A percentile compares a stretch with the other conserved stretches of the same genome.
These are phyloP conservation scores for Candida michaelii DNA, from an alignment of 805 yeast genomes.

Conservation along the genomic window DNA sequence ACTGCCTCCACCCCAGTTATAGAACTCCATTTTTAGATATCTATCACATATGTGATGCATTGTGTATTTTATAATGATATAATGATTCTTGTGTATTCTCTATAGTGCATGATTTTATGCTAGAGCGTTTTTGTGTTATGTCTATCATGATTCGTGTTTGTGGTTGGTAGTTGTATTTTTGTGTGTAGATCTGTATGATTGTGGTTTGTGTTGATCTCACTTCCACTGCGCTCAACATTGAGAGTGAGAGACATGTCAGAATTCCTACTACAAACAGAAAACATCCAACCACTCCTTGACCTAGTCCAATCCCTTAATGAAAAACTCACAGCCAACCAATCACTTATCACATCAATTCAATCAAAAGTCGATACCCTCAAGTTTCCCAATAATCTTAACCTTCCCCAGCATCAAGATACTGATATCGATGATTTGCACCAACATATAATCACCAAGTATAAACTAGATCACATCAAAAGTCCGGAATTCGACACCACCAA, in stretches of 20 bases:
- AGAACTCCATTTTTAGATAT: too few relatives aligned
- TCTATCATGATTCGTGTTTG: too few relatives aligned
- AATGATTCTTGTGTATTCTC: conserved; percentile 2
- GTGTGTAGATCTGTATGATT: too few relatives aligned
- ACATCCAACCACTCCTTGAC: conserved; percentile 28
- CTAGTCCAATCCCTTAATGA: conserved; percentile 18
- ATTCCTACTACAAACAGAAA: conserved; percentile 28
- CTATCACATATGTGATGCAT: conserved; percentile 1
- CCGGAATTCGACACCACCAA: conserved; percentile 14
- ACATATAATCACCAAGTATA: conserved; percentile 21
- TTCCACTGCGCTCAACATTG: background rate
- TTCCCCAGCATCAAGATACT: background rate
- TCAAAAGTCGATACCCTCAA: background rate
- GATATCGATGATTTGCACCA: conserved; percentile 11
- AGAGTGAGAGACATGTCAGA: background rate
- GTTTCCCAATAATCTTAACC: background rate
- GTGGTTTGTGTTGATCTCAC: too few relatives aligned
- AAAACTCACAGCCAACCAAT: conserved; percentile 25
- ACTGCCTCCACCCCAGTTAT: too few relatives aligned
- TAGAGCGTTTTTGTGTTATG: too few relatives aligned
- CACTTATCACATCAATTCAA: background rate
- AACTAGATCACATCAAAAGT: conserved; percentile 15
- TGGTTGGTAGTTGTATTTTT: too few relatives aligned
- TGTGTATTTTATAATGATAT: conserved; percentile 8
- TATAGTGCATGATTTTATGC: too few relatives aligned